Base-by-base conservation (phyloP, 2,329 filamentous ascomycete genomes). In the Fusarium sp. region DNA sequence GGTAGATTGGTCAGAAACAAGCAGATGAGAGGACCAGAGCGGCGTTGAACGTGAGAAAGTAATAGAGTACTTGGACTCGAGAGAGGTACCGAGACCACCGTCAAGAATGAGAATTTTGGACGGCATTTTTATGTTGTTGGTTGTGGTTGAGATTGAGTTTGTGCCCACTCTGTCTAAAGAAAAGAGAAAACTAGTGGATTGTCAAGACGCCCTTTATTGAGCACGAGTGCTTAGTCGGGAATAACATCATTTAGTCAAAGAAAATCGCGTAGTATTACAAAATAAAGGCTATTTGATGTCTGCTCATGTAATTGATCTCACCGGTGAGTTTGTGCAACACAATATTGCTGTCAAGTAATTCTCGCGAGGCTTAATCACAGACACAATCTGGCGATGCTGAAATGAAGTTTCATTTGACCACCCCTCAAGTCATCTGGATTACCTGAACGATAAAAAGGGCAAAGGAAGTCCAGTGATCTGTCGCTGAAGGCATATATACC, bases 11-110 rank as follows among this genome's bases (percentile, higher is more conserved):
- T 86, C 83, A 40, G 86, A 83, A 60, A 92, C 77, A n/a, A 93
- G 85, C 10, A 92, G 85, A 76, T 93, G 87, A 1, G 90, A 90
- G 2, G 91, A 92, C 91, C 91, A 93, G 43, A 93, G 86, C 1
- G 91, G 91, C 13, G 85, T 88, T 16, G 81, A 83, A 42, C 82
- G 78, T 33, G 82, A 80, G 79, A 93, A 93, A 19, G 79, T 82
- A 67, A 88, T 77, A 62, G 81, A 80, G 78, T 91, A 88, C 33
- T 86, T 81, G 67, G 90, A 87, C 76, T 91, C 87, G 6, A 93
- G 88, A 1, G 90, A 89, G 6, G 91, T 93, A 38, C 91, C 91
- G 28, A 93, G 86, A 12, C 91, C 91, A 60, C 91, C 91, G 77
- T 93, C 91, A 43, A 93, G 86, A 54, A 93, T 81, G 69, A 85